Base-by-base conservation (phyloP, 2,329 filamentous ascomycete species). In the Fusarium sp. region DNA sequence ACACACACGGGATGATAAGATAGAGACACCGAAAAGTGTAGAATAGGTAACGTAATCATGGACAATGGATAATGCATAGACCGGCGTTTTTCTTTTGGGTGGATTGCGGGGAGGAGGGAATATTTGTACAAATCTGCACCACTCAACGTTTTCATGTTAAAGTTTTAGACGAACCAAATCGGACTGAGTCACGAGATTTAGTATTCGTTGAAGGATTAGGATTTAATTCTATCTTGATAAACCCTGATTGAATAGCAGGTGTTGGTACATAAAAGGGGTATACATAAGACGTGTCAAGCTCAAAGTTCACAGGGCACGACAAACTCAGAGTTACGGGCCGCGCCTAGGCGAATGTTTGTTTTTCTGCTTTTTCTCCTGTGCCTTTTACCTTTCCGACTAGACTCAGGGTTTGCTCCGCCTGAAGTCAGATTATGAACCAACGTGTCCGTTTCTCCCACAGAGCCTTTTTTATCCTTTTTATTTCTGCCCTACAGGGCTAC, bases 251-350 rank as follows among this genome's bases (percentile, higher is more conserved):
- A 50, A 31, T 11, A 31, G 20, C 22, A 58, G 20, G 39, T 63
- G 39, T 38, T 55, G 17, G 8, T 51, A 40, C 31, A 58, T 18
- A 15, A 31, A 45, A 28, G 58, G 40, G 62, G 64, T 68, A 59
- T 68, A 45, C 46, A 43, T 53, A 68, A 34, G 14, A 48, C 46
- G 22, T 18, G 17, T 31, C 49, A 68, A 60, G 39, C 65, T 68
- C 58, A 68, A 51, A 31, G 44, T 31, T 31, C 28, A 31, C 28
- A 31, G 10, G 28, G 26, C 26, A 31, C 13, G 28, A 31, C 10
- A 31, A 31, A 10, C 28, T 31, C 28, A 31, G 28, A 31, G 28
- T 68, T 68, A 24, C 64, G 40, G 50, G 36, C 38, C 60, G 49
- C 20, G 34, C 14, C 42, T 24, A 18, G 22, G 31, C 26, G 11